Evolutionary conservation across 768 basidiomycete genomes (phyloP).

Genomic region (Tylopilus vinaceipallidus): DNA sequence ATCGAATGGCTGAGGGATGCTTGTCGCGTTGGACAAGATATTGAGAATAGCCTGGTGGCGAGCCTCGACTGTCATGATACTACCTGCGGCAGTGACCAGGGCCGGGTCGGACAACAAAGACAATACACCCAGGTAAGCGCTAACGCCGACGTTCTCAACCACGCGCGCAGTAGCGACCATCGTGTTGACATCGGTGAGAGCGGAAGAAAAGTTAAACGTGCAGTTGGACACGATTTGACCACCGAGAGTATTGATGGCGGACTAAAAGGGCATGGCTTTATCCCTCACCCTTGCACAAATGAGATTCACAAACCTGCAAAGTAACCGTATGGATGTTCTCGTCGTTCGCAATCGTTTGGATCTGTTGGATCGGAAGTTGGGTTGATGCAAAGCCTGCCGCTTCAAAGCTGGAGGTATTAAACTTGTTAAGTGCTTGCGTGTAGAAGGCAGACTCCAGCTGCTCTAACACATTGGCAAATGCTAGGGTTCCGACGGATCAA

Average conservation of each 20-base stretch:
- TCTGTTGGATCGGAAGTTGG: constrained; percentile 56
- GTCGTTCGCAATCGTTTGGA: constrained; percentile 58
- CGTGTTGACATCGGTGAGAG: constrained; percentile 59
- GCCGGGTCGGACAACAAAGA: constrained; percentile 58
- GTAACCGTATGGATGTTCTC: constrained; percentile 57
- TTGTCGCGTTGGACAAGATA: constrained; percentile 52
- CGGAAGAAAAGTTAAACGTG: constrained; percentile 65
- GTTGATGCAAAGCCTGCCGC: constrained; percentile 61
- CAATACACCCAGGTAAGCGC: constrained; percentile 75
- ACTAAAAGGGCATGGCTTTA: constrained; percentile 25
- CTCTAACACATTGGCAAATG: constrained; percentile 75
- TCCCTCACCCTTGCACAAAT: too few relatives aligned
- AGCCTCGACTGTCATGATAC: constrained; percentile 79
- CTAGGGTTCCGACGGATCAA: constrained; percentile 34
- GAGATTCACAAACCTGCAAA: constrained; percentile 46
- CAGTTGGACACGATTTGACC: constrained; percentile 54
- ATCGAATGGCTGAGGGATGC: constrained; percentile 72
- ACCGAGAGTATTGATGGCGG: constrained; percentile 53
- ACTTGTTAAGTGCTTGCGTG: constrained; percentile 59
- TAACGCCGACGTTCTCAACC: constrained; percentile 74
- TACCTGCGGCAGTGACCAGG: constrained; percentile 62
- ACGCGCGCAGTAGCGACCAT: constrained; percentile 73
- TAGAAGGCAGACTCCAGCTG: constrained; percentile 73
- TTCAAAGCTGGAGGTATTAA: constrained; percentile 60
- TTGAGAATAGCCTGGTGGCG: constrained; percentile 81